phyloP scores from a whole-genome alignment of 2,329 filamentous ascomycete genomes.

The Aspergillus oerlinghausenensis region DNA sequence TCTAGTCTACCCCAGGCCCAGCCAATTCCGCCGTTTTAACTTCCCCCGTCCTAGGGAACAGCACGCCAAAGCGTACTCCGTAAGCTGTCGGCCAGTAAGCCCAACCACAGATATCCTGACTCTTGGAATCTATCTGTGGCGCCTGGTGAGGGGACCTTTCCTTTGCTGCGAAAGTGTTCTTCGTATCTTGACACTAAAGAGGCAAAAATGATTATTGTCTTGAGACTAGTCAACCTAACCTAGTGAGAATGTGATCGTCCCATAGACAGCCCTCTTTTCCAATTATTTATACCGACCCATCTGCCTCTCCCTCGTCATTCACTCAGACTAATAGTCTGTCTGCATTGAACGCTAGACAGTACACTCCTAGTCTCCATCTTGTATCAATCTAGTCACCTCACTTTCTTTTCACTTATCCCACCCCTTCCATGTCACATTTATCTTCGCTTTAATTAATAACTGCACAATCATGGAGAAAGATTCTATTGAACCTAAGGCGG shows the following conservation, averaged over 20 bases:
- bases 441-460: background rate
- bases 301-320: background rate
- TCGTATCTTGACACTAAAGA: background rate
- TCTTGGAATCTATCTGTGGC: background rate
- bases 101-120: background rate
- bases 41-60: background rate
- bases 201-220: background rate
- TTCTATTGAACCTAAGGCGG: slow-evolving; percentile 20
- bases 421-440: background rate
- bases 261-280: background rate
- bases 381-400: background rate
- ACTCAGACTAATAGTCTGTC: background rate
- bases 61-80: background rate
- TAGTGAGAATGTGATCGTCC: background rate
- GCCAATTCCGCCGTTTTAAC: background rate
- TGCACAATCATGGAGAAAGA: slow-evolving; percentile 30
- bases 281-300: background rate
- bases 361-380: background rate
- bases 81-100: background rate
- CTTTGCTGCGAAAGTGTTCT: background rate
- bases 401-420: background rate
- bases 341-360: background rate
- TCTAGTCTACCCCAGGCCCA: background rate
- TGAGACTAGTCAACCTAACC: background rate
- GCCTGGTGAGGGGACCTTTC: background rate